Conservation (phyloP, 192 early-diverging fungal genomes). For the Backusella liffmaniae region DNA sequence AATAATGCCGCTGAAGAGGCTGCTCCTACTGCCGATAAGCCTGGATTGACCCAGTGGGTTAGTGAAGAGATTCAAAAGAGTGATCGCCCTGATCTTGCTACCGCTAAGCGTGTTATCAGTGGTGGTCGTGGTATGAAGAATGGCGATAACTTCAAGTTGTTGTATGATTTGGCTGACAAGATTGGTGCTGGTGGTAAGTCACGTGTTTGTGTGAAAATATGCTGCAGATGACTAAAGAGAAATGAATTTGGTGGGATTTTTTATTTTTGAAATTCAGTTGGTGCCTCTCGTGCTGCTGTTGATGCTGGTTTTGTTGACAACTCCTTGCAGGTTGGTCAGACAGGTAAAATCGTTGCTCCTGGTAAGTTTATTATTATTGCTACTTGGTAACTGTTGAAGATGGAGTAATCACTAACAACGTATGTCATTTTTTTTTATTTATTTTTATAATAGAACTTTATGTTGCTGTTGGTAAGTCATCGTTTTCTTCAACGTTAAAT, state of each 20-base stretch:
- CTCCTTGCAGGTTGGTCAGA: slow-evolving; percentile 97
- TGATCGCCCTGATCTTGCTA: slow-evolving; percentile 90
- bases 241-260: slow-evolving; percentile 3
- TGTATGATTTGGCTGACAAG: slow-evolving; percentile 93
- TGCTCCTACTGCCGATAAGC: slow-evolving; percentile 61
- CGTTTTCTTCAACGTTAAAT: neutral
- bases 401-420: neutral
- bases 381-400: neutral
- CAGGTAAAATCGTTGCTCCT: slow-evolving; percentile 97
- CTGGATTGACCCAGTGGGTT: slow-evolving; percentile 72
- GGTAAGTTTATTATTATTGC: slow-evolving; percentile 37
- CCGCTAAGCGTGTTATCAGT: slow-evolving; percentile 86
- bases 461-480: slow-evolving; percentile 78
- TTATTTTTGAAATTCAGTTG: slow-evolving; percentile 57
- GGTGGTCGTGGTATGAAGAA: slow-evolving; percentile 97
- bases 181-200: slow-evolving; percentile 83
- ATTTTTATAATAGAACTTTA: slow-evolving; percentile 65
- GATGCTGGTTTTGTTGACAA: slow-evolving; percentile 97
- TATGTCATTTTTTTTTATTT: neutral
- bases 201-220: slow-evolving; percentile 10
- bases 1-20: slow-evolving; percentile 63
- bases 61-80: slow-evolving; percentile 89
- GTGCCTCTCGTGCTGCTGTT: slow-evolving; percentile 96
- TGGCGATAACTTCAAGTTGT: slow-evolving; percentile 88
- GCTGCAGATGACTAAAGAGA: slow-evolving; percentile 11